These are phyloP conservation scores for Trichoderma koningii DNA, from an alignment of 2,329 filamentous ascomycete genomes.

Conservation along the genomic window DNA sequence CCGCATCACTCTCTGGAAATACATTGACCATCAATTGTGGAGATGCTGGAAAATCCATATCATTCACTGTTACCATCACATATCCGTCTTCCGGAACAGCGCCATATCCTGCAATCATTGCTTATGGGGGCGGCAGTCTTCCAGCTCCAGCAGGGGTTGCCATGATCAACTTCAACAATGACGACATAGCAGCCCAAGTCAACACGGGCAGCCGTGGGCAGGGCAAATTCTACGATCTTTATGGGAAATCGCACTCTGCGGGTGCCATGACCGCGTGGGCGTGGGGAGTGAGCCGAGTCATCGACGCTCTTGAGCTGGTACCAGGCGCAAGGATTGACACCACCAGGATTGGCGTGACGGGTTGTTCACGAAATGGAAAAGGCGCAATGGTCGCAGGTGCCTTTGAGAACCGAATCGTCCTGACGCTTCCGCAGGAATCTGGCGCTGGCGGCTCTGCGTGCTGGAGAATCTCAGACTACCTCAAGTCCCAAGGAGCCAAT, in stretches of 20 bases:
- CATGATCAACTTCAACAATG: slow-evolving; percentile 22
- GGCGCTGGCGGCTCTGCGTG: slow-evolving; percentile 9
- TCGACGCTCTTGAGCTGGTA: slow-evolving; percentile 8
- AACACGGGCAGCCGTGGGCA: slow-evolving; percentile 12
- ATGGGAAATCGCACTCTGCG: neutral
- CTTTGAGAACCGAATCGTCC: slow-evolving; percentile 5
- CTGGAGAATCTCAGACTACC: slow-evolving; percentile 15
- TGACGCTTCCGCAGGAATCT: slow-evolving; percentile 19
- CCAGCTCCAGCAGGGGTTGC: slow-evolving; percentile 8
- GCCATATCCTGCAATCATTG: slow-evolving; percentile 15
- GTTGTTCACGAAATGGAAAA: slow-evolving; percentile 15
- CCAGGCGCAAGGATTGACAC: slow-evolving; percentile 5
- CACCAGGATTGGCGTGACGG: slow-evolving; percentile 15
- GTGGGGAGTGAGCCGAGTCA: slow-evolving; percentile 21
- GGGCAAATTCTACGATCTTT: slow-evolving; percentile 17
- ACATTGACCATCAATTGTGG: slow-evolving; percentile 11
- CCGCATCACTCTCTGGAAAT: slow-evolving; percentile 10
- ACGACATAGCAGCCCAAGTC: slow-evolving; percentile 17
- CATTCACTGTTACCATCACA: slow-evolving; percentile 10
- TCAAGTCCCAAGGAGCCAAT: slow-evolving; percentile 13
- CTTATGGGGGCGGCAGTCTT: slow-evolving; percentile 14
- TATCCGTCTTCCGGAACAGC: slow-evolving; percentile 15
- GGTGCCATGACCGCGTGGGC: slow-evolving; percentile 19
- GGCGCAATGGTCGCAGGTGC: slow-evolving; percentile 15
- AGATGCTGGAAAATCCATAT: slow-evolving; percentile 8